Conservation (phyloP, 345 rosid genomes). For the Triadica sebifera region DNA sequence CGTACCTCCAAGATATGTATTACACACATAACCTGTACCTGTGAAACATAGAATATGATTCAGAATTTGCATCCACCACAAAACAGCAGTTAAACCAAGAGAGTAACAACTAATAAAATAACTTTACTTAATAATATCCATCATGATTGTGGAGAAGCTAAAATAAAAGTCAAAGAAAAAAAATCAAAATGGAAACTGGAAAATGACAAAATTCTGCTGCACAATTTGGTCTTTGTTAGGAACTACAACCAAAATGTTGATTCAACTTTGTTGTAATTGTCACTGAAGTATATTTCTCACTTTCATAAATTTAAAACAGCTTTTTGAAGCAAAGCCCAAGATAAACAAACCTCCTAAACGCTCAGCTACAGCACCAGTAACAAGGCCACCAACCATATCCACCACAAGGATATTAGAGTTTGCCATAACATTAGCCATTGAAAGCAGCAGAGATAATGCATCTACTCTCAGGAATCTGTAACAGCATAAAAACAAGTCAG, state of each 20-base stretch:
- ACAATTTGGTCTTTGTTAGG: background rate
- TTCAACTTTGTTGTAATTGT: background rate
- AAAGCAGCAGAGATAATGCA: slow-evolving; percentile 75
- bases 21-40: slow-evolving; percentile 84
- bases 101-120: background rate
- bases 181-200: background rate
- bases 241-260: slow-evolving; percentile 1
- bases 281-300: background rate
- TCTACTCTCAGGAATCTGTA: slow-evolving; percentile 78
- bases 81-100: background rate
- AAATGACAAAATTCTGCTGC: background rate
- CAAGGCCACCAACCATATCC: slow-evolving; percentile 91
- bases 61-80: background rate
- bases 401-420: slow-evolving; percentile 77
- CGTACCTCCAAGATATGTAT: slow-evolving; percentile 46
- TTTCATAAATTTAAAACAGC: slow-evolving; percentile 1
- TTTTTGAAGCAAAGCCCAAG: background rate
- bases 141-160: background rate
- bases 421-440: slow-evolving; percentile 77
- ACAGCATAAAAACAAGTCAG: slow-evolving; percentile 8
- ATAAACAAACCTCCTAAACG: slow-evolving; percentile 67
- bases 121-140: background rate
- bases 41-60: slow-evolving; percentile 17
- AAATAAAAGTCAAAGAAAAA: background rate
- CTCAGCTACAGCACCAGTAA: slow-evolving; percentile 94